phyloP scores from a whole-genome alignment of 345 rosid species.

The Citrus maxima region DNA sequence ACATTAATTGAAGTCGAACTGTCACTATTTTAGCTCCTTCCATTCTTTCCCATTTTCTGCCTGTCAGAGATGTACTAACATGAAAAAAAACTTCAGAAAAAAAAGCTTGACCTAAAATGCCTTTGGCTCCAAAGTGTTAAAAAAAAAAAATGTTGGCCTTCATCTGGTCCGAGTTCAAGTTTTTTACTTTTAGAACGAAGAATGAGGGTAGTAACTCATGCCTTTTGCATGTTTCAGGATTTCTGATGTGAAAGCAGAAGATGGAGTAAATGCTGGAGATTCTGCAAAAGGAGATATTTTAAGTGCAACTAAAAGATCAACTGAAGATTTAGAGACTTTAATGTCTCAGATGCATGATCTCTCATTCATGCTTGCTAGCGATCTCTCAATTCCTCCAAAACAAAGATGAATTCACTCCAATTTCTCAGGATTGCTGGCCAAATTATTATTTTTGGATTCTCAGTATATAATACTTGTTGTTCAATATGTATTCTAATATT shows the following conservation, averaged over 20 bases:
- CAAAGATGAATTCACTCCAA: constrained; percentile 9
- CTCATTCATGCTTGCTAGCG: constrained; percentile 75
- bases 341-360: constrained; percentile 89
- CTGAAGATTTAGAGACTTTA: constrained; percentile 39
- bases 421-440: constrained; percentile 6
- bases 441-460: background rate
- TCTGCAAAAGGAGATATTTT: constrained; percentile 21
- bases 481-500: background rate
- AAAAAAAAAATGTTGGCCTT: background rate
- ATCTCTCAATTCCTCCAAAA: constrained; percentile 52
- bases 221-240: constrained; percentile 33
- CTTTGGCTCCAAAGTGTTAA: background rate
- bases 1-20: background rate
- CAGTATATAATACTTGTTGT: background rate
- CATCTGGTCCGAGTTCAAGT: background rate
- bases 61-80: background rate
- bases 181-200: background rate
- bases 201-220: background rate
- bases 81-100: background rate
- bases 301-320: constrained; percentile 18
- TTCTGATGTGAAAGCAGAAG: constrained; percentile 21
- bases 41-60: background rate
- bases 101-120: background rate
- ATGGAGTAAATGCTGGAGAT: constrained; percentile 27
- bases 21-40: background rate